A percentile compares a stretch with the other conserved stretches of the same genome.
Evolutionary conservation across 2,329 filamentous ascomycete genomes (phyloP).

Genomic region (Curvularia lunata): DNA sequence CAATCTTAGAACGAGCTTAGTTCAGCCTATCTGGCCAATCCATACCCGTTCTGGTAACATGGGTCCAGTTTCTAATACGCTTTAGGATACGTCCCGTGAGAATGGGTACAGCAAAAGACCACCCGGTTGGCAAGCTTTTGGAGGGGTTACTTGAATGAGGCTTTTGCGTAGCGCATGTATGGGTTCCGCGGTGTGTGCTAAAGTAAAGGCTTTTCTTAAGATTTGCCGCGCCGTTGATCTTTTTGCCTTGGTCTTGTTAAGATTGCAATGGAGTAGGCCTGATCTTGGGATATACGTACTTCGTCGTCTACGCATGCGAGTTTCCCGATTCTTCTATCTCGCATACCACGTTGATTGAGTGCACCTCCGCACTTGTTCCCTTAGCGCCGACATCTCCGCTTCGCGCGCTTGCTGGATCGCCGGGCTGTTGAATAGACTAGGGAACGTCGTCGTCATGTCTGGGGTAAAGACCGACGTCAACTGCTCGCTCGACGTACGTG

Average conservation of each 20-base stretch:
- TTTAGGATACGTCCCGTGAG: slow-evolving; percentile 10
- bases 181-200: neutral
- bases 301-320: neutral
- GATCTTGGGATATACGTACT: neutral
- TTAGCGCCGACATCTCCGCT: slow-evolving; percentile 24
- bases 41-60: slow-evolving; percentile 14
- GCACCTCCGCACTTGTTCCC: neutral
- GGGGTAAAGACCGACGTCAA: slow-evolving; percentile 27
- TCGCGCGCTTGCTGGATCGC: slow-evolving; percentile 15
- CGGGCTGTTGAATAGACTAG: slow-evolving; percentile 16
- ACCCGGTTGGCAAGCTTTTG: slow-evolving; percentile 10
- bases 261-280: neutral
- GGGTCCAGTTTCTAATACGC: slow-evolving; percentile 7
- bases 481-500: slow-evolving; percentile 34
- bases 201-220: neutral
- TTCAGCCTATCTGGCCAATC: slow-evolving; percentile 27
- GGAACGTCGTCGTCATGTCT: slow-evolving; percentile 23
- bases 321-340: neutral
- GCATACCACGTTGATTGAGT: neutral
- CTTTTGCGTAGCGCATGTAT: slow-evolving; percentile 7
- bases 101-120: neutral
- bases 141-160: neutral
- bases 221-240: neutral
- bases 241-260: neutral
- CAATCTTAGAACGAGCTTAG: slow-evolving; percentile 44